Percentiles rank a stretch among this genome's conserved stretches.
phyloP scores from a whole-genome alignment of 495 filamentous ascomycete genomes.

The Aspergillus indologenus region DNA sequence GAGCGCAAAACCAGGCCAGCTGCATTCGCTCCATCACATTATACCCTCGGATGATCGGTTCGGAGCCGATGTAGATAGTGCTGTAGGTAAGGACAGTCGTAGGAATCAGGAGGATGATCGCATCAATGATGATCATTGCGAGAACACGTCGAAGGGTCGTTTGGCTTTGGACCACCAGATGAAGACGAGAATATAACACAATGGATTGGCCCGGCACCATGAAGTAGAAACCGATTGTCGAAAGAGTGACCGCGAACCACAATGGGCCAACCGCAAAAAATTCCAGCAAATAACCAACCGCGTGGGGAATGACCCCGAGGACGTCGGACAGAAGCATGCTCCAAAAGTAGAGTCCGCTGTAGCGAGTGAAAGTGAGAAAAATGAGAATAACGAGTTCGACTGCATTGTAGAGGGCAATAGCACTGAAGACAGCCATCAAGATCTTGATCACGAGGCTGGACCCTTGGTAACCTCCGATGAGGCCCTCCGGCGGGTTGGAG shows the following conservation, averaged over 20 bases:
- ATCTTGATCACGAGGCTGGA: constrained; percentile 31
- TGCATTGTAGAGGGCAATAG: constrained; percentile 51
- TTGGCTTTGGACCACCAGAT: constrained; percentile 52
- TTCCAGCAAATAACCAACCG: constrained; percentile 53
- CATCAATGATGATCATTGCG: constrained; percentile 55
- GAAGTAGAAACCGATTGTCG: constrained; percentile 54
- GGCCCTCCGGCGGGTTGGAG: constrained; percentile 30
- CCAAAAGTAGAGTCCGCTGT: constrained; percentile 50
- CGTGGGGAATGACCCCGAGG: constrained; percentile 47
- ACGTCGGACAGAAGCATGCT: constrained; percentile 36
- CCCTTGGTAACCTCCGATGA: constrained; percentile 35
- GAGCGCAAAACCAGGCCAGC: constrained; percentile 55
- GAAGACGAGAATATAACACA: constrained; percentile 64
- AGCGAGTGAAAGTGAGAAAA: constrained; percentile 48
- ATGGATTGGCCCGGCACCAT: constrained; percentile 68
- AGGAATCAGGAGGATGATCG: constrained; percentile 45
- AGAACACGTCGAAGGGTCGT: constrained; percentile 49
- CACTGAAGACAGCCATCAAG: constrained; percentile 46
- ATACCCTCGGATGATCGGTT: constrained; percentile 41
- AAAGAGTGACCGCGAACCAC: constrained; percentile 37
- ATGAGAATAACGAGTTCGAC: constrained; percentile 47
- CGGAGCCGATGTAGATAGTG: constrained; percentile 27
- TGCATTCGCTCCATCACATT: constrained; percentile 58
- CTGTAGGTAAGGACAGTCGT: constrained; percentile 55
- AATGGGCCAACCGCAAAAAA: constrained; percentile 45